Base-by-base conservation (phyloP, 805 yeast genomes). In the Brettanomyces anomalus region DNA sequence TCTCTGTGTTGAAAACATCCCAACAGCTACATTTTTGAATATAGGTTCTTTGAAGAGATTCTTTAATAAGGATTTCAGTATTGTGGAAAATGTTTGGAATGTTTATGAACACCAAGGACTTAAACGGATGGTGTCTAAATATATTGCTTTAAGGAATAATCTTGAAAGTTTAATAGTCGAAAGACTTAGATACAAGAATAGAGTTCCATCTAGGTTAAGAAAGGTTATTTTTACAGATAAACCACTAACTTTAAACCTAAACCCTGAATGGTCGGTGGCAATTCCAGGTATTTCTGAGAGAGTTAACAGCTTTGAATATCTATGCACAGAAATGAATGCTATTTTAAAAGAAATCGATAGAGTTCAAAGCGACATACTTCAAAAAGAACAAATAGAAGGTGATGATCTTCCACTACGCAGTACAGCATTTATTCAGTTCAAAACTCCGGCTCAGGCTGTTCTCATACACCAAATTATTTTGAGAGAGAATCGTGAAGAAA, bases 361-460 rank as follows among this genome's bases (percentile, higher is more conserved):
- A 3, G n/a, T 46, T n/a, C 51, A 48, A 44, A n/a, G 30, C 2
- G 34, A 36, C 11, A 41, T 43, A 10, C 28, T 47, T 7, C 7
- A 28, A 1, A 28, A 32, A 33, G 41, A 38, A 19, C 10, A 15
- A 7, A 16, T 6, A 15, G 17, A 30, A 15, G 33, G 41, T 1
- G 46, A 46, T 4, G 28, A 44, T 3, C 36, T 24, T 4, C 39
- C 49, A 11, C 32, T 37, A 1, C 50, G 57, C 44, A 67, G 68
- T 40, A 76, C 73, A 45, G 74, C 76, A 0, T 81, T 88, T 48
- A 63, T 88, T 16, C 74, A 75, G 50, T 87, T 88, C 56, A 65
- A 70, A 28, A 65, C 70, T 5, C 74, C 74, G 30, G 52, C 67
- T 3, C 74, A 79, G 1, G 81, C 89, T 0, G 77, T 78, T 46